Percentiles rank a stretch among this genome's conserved stretches.
phyloP scores from a whole-genome alignment of 2,329 filamentous ascomycete genomes.

The Teratosphaeria zuluensis region DNA sequence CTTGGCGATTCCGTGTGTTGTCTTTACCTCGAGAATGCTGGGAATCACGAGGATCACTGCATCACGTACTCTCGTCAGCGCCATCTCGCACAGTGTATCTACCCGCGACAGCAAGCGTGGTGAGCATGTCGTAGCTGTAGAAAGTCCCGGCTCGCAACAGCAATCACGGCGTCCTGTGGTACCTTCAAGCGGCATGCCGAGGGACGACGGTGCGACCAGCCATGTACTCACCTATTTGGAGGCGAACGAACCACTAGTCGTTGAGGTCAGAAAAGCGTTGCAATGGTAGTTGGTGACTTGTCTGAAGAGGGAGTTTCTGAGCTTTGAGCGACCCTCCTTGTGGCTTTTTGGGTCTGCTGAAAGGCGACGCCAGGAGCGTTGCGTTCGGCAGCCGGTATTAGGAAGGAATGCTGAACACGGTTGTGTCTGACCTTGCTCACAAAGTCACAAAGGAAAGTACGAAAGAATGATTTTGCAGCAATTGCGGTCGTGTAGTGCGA shows the following conservation, averaged over 20 bases:
- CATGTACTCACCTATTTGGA: slow-evolving; percentile 3
- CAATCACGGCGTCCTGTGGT: slow-evolving; percentile 3
- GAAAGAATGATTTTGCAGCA: background rate
- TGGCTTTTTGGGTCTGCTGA: slow-evolving; percentile 1
- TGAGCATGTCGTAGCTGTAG: slow-evolving; percentile 3
- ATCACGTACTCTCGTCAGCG: slow-evolving; percentile 2
- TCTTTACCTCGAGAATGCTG: background rate
- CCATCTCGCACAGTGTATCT: slow-evolving; percentile 6
- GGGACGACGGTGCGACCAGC: background rate
- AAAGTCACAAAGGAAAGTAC: slow-evolving; percentile 4
- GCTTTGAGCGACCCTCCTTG: background rate
- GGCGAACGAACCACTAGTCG: slow-evolving; percentile 4
- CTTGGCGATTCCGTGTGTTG: background rate
- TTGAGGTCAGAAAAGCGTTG: background rate
- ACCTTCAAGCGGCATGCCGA: slow-evolving; percentile 3
- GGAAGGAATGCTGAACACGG: slow-evolving; percentile 2
- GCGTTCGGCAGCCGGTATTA: background rate
- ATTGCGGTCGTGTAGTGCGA: background rate
- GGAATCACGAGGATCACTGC: slow-evolving; percentile 1
- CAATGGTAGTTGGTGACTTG: background rate
- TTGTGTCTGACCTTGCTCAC: background rate
- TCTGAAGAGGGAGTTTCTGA: background rate
- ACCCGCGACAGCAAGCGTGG: slow-evolving; percentile 5
- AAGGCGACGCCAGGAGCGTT: background rate
- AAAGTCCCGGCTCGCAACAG: background rate